Evolutionary conservation across 371 early-diverging fungal genomes (phyloP), one percentile per base, ranked within the genome.

Genomic region (Circinella minor): DNA sequence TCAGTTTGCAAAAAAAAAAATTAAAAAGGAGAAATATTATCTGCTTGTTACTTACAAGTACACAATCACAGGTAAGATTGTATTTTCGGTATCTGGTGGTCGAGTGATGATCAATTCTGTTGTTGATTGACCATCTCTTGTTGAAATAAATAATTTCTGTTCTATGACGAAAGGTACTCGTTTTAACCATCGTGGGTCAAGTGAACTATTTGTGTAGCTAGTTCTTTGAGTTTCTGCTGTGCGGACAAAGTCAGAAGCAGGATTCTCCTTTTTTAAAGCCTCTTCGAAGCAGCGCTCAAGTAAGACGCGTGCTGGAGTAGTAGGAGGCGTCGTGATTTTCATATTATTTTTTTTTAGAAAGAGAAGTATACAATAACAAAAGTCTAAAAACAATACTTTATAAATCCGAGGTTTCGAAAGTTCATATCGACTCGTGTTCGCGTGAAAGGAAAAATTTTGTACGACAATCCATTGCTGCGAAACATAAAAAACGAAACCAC

Each of bases 41-140:
- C n/a, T n/a, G n/a, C 39, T 49, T 14, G n/a, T 49, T 9, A 64
- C 66, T 39, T 69, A 69, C 37, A 70, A 37, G 34, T 59, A 65
- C 5, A 67, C 27, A 18, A 68, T 57, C 18, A 54, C 65, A 10
- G 61, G 72, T n/a, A 72, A 59, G 4, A 47, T 61, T 36, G 59
- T 57, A 36, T 60, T 48, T 39, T 70, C 60, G 2, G 66, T 61
- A 39, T 38, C 54, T 5, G 17, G 38, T 1, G 69, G 69, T 55
- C 69, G 34, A 6, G 17, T 69, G 10, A 69, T 63, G 10, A 18
- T 67, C 43, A 71, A 34, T 18, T 9, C 5, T 7, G 27, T 55
- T 3, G 57, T 27, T 4, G 34, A 9, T 15, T 55, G 8, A 36
- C 57, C 57, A 55, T n/a, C 36, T 55, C 57, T 18, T 8, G 9